Conservation (phyloP, 768 basidiomycete genomes). For the Russula earlei region DNA sequence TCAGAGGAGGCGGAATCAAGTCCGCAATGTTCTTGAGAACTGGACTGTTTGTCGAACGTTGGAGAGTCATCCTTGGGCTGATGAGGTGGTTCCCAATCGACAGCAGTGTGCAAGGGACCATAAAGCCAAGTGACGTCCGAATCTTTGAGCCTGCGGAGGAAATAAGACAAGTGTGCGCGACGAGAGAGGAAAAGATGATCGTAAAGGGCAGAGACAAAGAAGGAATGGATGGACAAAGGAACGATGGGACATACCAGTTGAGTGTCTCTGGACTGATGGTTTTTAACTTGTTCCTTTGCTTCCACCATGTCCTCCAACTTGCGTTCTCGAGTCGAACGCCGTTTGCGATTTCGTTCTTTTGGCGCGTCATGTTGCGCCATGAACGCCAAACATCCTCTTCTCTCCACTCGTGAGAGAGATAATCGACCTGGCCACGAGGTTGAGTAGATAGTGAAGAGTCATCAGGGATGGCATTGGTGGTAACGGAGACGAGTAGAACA, state of each 20-base stretch:
- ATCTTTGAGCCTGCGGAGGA: conserved; percentile 80
- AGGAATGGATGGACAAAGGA: background rate
- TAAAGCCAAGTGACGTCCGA: conserved; percentile 99
- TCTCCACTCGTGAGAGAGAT: conserved; percentile 93
- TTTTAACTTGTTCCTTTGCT: conserved; percentile 92
- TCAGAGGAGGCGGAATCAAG: conserved; percentile 28
- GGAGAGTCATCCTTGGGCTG: conserved; percentile 39
- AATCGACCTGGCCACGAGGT: conserved; percentile 93
- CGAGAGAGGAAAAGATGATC: background rate
- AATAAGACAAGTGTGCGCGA: background rate
- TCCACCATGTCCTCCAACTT: conserved; percentile 99
- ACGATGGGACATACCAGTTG: conserved; percentile 66
- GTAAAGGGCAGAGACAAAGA: background rate
- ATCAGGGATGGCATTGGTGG: conserved; percentile 47
- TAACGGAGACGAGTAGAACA: conserved; percentile 55
- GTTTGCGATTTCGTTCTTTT: conserved; percentile 97
- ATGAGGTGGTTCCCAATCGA: conserved; percentile 67
- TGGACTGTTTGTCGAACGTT: conserved; percentile 31
- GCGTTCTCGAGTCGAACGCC: conserved; percentile 94
- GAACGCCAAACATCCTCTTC: conserved; percentile 98
- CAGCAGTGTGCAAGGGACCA: conserved; percentile 91
- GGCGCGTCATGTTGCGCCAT: conserved; percentile 97
- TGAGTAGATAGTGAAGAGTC: conserved; percentile 75
- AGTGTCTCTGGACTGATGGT: conserved; percentile 95
- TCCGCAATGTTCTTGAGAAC: conserved; percentile 44